Base-by-base conservation (phyloP, 78 protist genomes). In the Pigoraptor vietnamica region DNA sequence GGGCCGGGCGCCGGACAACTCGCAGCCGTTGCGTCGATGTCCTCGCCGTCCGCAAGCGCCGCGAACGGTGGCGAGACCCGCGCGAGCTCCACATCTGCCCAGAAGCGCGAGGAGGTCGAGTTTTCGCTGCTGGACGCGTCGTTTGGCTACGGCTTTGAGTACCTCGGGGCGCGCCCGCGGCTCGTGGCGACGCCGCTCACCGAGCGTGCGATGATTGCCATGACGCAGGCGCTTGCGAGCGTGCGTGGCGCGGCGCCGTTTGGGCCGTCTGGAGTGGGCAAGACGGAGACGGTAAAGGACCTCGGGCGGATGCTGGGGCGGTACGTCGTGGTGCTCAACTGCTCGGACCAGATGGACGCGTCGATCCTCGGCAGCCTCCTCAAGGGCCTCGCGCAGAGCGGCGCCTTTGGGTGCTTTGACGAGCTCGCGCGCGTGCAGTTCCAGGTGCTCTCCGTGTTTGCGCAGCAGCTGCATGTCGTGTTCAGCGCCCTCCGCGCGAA, bases 221-320 rank as follows among this genome's bases (percentile, higher is more conserved):
- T 97, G 37, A 79, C 97, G 0, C 97, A 94, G 34, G 94, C 93
- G 39, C 39, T 92, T 14, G 90, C 39, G n/a, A 35, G 97, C 96
- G 82, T 14, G 82, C 91, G 93, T 33, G 99, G 99, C 25, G 99
- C 97, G 29, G 96, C 96, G 2, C 98, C 98, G 23, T 97, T 97
- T 23, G 99, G 99, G 0, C 99, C 99, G 10, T 97, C 99, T 34
- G 99, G 99, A 0, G 96, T 97, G 24, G 99, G 99, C 25, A 98
- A 98, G 96, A 98, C 99, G 0, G 99, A 98, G 90, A 98, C 99
- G 24, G 93, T 90, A 29, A 98, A 98, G 95, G 98, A 98, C 95
- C 40, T 97, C 91, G 98, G 96, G 10, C 56, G 94, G 14, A 39
- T 95, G n/a, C 92, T 96, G 34, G 99, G 98, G 36, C 95, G 92